phyloP scores from a whole-genome alignment of 345 rosid genomes.

The Eucalyptus pauciflora region DNA sequence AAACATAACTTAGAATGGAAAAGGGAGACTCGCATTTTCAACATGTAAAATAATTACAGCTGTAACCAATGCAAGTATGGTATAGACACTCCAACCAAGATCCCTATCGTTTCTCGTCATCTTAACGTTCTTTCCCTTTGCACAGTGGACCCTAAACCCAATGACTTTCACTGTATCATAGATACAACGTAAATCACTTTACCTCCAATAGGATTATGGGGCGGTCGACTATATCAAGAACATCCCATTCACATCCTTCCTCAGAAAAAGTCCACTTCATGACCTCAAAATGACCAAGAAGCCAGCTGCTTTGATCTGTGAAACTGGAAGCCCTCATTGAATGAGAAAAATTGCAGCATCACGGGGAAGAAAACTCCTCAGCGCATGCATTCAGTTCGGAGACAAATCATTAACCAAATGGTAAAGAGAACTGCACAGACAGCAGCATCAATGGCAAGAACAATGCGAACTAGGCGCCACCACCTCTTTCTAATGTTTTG shows the following conservation, averaged over 20 bases:
- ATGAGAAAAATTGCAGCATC: background rate
- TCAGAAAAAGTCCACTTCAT: background rate
- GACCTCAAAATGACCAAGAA: background rate
- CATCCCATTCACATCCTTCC: background rate
- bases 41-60: background rate
- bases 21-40: background rate
- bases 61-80: background rate
- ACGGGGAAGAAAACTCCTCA: background rate
- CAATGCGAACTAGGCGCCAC: slow-evolving; percentile 59
- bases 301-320: background rate
- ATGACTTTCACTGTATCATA: background rate
- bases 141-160: background rate
- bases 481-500: slow-evolving; percentile 54
- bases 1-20: background rate
- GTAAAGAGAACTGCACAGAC: slow-evolving; percentile 51
- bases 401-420: slow-evolving; percentile 61
- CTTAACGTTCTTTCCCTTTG: background rate
- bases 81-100: background rate
- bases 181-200: background rate
- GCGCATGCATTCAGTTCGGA: slow-evolving; percentile 35
- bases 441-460: slow-evolving; percentile 72
- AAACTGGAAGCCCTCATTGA: background rate
- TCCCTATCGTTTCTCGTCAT: background rate
- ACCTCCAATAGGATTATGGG: background rate
- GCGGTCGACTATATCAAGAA: background rate